These are phyloP conservation scores for Blakeslea trispora DNA, from an alignment of 371 early-diverging fungal species.

Conservation along the genomic window DNA sequence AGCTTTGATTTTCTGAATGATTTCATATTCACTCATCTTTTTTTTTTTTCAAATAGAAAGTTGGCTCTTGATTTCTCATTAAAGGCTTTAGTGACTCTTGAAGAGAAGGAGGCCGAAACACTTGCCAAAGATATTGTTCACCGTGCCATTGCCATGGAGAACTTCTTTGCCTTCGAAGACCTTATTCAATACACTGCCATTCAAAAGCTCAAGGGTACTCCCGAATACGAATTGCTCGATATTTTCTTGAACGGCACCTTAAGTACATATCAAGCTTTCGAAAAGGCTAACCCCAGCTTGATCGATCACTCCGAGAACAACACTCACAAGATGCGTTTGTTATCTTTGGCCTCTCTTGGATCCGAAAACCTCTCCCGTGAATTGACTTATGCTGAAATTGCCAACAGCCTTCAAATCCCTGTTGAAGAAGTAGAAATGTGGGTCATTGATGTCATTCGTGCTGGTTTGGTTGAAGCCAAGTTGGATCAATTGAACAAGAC, in stretches of 20 bases:
- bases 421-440: conserved; percentile 90
- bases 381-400: conserved; percentile 75
- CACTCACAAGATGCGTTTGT: conserved; percentile 81
- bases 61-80: conserved; percentile 66
- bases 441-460: conserved; percentile 91
- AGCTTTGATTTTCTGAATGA: too few species aligned
- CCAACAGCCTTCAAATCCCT: conserved; percentile 71
- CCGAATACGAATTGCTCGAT: conserved; percentile 69
- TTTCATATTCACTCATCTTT: too few species aligned
- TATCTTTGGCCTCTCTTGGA: conserved; percentile 83
- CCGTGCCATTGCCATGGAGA: conserved; percentile 71
- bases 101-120: conserved; percentile 33
- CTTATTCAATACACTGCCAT: conserved; percentile 71
- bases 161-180: conserved; percentile 82
- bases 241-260: conserved; percentile 77
- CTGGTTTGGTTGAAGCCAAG: conserved; percentile 92
- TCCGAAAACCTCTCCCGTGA: conserved; percentile 70
- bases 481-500: conserved; percentile 88
- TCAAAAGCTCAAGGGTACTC: conserved; percentile 66
- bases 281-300: conserved; percentile 52
- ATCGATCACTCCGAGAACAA: conserved; percentile 61
- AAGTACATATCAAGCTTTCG: conserved; percentile 66
- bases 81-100: conserved; percentile 65
- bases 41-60: conserved; percentile 34
- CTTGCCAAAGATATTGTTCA: conserved; percentile 60